These are phyloP conservation scores for Harringtonia lauricola DNA, from an alignment of 2,329 filamentous ascomycete species.

Conservation along the genomic window DNA sequence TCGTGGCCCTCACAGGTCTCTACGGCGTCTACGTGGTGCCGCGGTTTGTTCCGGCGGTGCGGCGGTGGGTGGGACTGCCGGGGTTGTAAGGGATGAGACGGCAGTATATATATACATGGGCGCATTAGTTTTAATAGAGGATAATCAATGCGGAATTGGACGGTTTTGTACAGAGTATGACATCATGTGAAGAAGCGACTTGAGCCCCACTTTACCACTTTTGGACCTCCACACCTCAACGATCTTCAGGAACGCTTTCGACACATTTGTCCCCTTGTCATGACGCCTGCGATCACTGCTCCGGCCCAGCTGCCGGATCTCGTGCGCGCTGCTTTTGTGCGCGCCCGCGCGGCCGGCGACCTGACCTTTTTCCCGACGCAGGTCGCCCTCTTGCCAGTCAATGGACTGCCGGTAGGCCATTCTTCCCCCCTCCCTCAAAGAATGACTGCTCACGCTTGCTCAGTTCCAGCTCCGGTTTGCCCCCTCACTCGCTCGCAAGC, in stretches of 20 bases:
- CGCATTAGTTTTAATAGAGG: too few relatives aligned
- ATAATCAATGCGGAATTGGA: too few relatives aligned
- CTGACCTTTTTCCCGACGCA: slow-evolving; percentile 44
- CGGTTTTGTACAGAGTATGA: too few relatives aligned
- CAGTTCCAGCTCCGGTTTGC: slow-evolving; percentile 67
- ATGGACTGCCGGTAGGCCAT: slow-evolving; percentile 29
- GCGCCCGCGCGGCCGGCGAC: slow-evolving; percentile 35
- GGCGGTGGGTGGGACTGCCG: slow-evolving; percentile 36
- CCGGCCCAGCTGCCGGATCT: slow-evolving; percentile 39
- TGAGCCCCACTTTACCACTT: too few relatives aligned
- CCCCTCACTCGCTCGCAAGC: slow-evolving; percentile 57
- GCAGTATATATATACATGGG: neutral
- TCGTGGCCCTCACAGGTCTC: slow-evolving; percentile 33
- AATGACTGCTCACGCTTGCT: neutral
- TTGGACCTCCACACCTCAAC: too few relatives aligned
- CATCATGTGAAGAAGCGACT: too few relatives aligned
- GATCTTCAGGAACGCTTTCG: too few relatives aligned
- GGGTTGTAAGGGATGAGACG: slow-evolving; percentile 29
- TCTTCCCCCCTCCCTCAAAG: neutral
- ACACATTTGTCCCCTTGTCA: neutral
- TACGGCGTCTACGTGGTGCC: slow-evolving; percentile 42
- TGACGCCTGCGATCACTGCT: slow-evolving; percentile 21
- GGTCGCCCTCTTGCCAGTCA: slow-evolving; percentile 33
- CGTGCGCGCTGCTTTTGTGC: slow-evolving; percentile 36
- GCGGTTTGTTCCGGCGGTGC: slow-evolving; percentile 33